Conservation (phyloP, 176 grass and related monocot genomes). For the Eleusine coracana region DNA sequence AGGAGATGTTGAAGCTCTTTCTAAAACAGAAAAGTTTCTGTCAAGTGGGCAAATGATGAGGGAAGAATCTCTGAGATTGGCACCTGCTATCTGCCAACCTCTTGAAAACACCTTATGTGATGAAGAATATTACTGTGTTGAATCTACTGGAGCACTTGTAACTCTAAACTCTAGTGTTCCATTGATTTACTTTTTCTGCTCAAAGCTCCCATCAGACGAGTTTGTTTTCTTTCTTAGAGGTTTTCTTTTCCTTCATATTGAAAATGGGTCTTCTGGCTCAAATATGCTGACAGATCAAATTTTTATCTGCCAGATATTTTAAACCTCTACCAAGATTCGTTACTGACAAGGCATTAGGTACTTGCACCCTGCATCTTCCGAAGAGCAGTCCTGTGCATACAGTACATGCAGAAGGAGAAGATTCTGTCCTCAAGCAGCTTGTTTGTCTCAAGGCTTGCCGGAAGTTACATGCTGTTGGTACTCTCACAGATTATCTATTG, state of each 20-base stretch:
- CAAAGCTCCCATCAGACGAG: constrained; percentile 76
- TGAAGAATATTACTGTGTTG: constrained; percentile 53
- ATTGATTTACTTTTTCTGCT: constrained; percentile 79
- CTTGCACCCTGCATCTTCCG: constrained; percentile 64
- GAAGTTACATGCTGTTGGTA: constrained; percentile 63
- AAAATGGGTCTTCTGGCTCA: constrained; percentile 11
- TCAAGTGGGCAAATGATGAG: constrained; percentile 70
- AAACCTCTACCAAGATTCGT: constrained; percentile 66
- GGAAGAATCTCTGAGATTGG: constrained; percentile 64
- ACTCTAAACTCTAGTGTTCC: constrained; percentile 65
- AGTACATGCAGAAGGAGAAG: constrained; percentile 43
- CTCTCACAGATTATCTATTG: constrained; percentile 66
- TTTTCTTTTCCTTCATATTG: constrained; percentile 32
- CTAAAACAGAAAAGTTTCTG: constrained; percentile 54
- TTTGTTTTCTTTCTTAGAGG: constrained; percentile 44
- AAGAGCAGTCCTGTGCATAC: constrained; percentile 64
- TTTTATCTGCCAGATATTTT: constrained; percentile 60
- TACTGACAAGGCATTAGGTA: constrained; percentile 51
- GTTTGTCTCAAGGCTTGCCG: constrained; percentile 78
- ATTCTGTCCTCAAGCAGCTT: constrained; percentile 47
- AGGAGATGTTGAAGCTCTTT: constrained; percentile 46
- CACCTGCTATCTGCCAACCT: constrained; percentile 49
- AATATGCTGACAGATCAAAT: constrained; percentile 21
- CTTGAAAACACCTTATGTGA: constrained; percentile 47
- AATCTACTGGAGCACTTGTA: constrained; percentile 76